Base-by-base conservation (phyloP, 2,329 filamentous ascomycete genomes). In the Fusarium verrucosum region DNA sequence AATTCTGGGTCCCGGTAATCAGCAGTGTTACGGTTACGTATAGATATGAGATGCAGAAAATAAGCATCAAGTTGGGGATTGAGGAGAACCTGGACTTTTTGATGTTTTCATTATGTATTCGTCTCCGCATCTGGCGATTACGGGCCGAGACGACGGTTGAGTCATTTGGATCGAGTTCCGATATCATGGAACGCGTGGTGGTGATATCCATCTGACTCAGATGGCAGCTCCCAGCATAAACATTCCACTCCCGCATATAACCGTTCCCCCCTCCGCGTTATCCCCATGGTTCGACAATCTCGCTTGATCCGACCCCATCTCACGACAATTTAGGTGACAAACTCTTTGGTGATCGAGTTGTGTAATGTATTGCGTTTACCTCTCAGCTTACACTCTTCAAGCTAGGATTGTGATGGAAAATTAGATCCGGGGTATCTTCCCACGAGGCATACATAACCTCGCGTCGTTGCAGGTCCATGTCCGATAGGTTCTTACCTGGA, bases 271-370 rank as follows among this genome's bases (percentile, higher is more conserved):
- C 49, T 50, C 63, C 63, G 54, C 46, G 47, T 30, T 66, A 46
- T 66, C 42, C 58, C 46, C 63, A 55, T 66, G 32, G 46, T 50
- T 64, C 63, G 63, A 66, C 63, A 67, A 67, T 66, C 58, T 66
- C 60, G 60, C 60, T 66, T 64, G 45, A n/a, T 38, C 28, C 20
- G 46, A n/a, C 49, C 51, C 7, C 45, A 33, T 47, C 50, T 60
- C 45, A 58, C 37, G 20, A 59, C 17, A 30, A 23, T 47, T 37
- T 16, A 40, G 5, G 14, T 65, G 46, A 60, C 58, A 49, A 64
- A 67, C 35, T 63, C 38, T 50, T 64, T 67, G 55, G 10, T 32
- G 38, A 60, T 65, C 35, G 16, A 42, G 38, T 67, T 50, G 42
- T 60, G 63, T 67, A 63, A 65, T 64, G 23, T 42, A 16, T 42